Percentiles rank a stretch among this genome's conserved stretches.
phyloP scores from a whole-genome alignment of 371 early-diverging fungal species.

The Mortierella sp. region DNA sequence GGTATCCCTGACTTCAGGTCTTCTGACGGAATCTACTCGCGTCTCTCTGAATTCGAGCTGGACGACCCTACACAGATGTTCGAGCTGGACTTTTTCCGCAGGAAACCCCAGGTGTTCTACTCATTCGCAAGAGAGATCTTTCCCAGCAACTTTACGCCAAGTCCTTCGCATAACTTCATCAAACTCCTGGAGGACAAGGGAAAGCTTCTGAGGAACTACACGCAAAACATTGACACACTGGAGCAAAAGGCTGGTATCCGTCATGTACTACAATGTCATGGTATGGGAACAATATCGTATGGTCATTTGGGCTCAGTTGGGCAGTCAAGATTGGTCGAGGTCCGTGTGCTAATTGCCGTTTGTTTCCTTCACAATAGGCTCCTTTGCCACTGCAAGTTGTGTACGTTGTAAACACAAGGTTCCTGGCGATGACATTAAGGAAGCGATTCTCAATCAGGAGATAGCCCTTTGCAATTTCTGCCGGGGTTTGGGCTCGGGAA shows the following conservation, averaged over 20 bases:
- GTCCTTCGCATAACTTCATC: conserved; percentile 94
- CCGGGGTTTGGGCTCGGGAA: conserved; percentile 24
- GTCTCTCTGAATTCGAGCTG: conserved; percentile 78
- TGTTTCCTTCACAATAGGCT: conserved; percentile 55
- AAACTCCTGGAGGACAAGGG: conserved; percentile 84
- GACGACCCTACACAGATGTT: conserved; percentile 93
- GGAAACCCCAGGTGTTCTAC: conserved; percentile 89
- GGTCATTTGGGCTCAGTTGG: too few species aligned
- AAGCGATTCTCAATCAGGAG: conserved; percentile 74
- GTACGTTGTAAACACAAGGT: conserved; percentile 83
- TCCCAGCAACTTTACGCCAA: conserved; percentile 91
- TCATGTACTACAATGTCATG: conserved; percentile 90
- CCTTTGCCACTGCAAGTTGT: conserved; percentile 94
- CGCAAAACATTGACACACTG: conserved; percentile 98
- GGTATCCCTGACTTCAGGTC: conserved; percentile 99
- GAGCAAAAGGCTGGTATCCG: conserved; percentile 93
- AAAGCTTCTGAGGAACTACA: conserved; percentile 92
- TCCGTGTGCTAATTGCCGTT: background rate
- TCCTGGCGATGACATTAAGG: conserved; percentile 81
- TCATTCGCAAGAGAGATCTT: conserved; percentile 93
- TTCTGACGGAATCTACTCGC: conserved; percentile 93
- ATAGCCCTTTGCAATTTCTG: conserved; percentile 66
- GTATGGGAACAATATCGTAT: too few species aligned
- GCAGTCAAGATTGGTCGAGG: too few species aligned
- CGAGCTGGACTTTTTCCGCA: conserved; percentile 88